phyloP scores from a whole-genome alignment of 495 filamentous ascomycete genomes.

The Annulohypoxylon stygium region DNA sequence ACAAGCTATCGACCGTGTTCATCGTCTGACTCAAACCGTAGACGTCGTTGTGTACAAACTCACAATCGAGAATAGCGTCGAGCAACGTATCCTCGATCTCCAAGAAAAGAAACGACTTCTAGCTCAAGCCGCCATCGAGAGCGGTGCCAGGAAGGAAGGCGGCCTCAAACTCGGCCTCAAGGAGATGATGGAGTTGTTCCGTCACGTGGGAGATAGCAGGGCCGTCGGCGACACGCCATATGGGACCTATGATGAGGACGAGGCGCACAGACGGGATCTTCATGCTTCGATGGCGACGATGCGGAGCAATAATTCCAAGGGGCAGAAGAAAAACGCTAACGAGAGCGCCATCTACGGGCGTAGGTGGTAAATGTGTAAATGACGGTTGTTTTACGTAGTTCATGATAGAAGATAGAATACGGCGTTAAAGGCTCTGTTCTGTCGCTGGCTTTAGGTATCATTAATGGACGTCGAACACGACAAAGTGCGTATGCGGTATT shows the following conservation, averaged over 20 bases:
- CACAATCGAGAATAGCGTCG: conserved; percentile 85
- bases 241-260: conserved; percentile 4
- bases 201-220: conserved; percentile 60
- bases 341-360: conserved; percentile 54
- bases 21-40: conserved; percentile 92
- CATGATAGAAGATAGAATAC: conserved; percentile 2
- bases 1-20: conserved; percentile 97
- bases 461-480: neutral
- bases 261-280: conserved; percentile 37
- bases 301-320: conserved; percentile 27
- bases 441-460: neutral
- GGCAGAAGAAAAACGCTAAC: conserved; percentile 46
- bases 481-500: neutral
- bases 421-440: conserved; percentile 3
- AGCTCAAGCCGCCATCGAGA: conserved; percentile 86
- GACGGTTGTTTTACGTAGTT: neutral
- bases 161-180: conserved; percentile 87
- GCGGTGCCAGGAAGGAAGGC: conserved; percentile 69
- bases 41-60: conserved; percentile 96
- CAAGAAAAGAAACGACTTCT: conserved; percentile 93
- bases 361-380: conserved; percentile 50
- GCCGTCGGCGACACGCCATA: neutral
- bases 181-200: conserved; percentile 92
- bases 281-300: conserved; percentile 12
- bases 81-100: conserved; percentile 90